Conservation (phyloP, 2,329 filamentous ascomycete species). For the Alternaria brassicae region DNA sequence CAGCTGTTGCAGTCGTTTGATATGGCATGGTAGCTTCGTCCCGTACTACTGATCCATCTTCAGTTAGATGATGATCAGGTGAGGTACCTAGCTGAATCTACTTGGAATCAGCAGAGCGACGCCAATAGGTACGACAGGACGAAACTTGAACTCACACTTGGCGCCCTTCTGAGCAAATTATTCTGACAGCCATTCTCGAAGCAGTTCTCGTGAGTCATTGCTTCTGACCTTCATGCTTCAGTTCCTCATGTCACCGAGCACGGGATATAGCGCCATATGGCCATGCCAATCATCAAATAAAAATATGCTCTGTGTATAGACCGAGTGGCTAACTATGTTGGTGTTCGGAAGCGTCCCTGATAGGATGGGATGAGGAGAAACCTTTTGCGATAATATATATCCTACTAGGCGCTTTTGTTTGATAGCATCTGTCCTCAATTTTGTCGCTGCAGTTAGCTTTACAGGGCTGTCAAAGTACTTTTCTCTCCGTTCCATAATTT, state of each 20-base stretch:
- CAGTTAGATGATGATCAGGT: constrained; percentile 37
- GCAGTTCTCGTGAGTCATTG: constrained; percentile 28
- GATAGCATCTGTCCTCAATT: constrained; percentile 36
- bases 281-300: constrained; percentile 40
- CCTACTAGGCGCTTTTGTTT: constrained; percentile 38
- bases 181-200: constrained; percentile 38
- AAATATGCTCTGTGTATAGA: constrained; percentile 44
- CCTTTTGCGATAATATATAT: constrained; percentile 12
- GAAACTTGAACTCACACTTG: constrained; percentile 39
- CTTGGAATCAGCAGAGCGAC: not conserved
- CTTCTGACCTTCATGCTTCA: constrained; percentile 28
- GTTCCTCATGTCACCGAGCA: constrained; percentile 28
- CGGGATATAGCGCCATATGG: constrained; percentile 39
- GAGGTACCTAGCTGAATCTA: constrained; percentile 42
- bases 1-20: constrained; percentile 37
- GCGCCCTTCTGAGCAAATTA: constrained; percentile 28
- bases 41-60: constrained; percentile 42
- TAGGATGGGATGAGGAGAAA: not conserved
- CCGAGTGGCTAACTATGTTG: constrained; percentile 47
- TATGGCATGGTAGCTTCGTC: constrained; percentile 42
- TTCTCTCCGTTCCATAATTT: constrained; percentile 43
- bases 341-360: constrained; percentile 34
- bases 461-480: constrained; percentile 32
- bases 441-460: not conserved
- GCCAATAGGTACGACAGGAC: not conserved